Percentiles rank a stretch among this genome's conserved stretches.
These are phyloP conservation scores for Podaxis sp. DNA, from an alignment of 768 basidiomycete species.

Conservation along the genomic window DNA sequence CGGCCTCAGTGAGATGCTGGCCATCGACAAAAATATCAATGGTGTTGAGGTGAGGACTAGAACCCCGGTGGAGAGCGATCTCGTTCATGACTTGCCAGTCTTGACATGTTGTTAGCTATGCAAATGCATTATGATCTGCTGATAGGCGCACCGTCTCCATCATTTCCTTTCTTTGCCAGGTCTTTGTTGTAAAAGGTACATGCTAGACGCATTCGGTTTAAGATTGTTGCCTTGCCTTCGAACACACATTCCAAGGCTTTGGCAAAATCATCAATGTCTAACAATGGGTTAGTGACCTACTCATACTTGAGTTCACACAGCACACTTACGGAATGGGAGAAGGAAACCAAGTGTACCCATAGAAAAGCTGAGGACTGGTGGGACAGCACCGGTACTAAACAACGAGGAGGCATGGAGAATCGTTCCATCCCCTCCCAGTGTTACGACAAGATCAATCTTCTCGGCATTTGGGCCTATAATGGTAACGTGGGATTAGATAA, in stretches of 20 bases:
- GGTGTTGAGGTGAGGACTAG: constrained; percentile 88
- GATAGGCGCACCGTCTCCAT: constrained; percentile 52
- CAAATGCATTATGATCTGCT: not conserved
- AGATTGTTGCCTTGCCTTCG: constrained; percentile 73
- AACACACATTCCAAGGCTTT: constrained; percentile 81
- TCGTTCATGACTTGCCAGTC: constrained; percentile 99
- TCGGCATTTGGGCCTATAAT: constrained; percentile 46
- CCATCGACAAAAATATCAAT: constrained; percentile 94
- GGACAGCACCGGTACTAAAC: constrained; percentile 88
- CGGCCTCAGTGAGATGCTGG: constrained; percentile 93
- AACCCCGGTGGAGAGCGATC: constrained; percentile 87
- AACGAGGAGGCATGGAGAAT: constrained; percentile 91
- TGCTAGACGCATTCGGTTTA: constrained; percentile 88
- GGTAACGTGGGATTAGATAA: not conserved
- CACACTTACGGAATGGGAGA: constrained; percentile 83
- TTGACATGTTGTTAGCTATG: constrained; percentile 25
- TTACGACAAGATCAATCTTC: constrained; percentile 83
- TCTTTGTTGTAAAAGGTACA: constrained; percentile 73
- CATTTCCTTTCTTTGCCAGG: constrained; percentile 52
- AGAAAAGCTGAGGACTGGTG: constrained; percentile 87
- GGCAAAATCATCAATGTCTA: constrained; percentile 88
- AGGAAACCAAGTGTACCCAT: constrained; percentile 95
- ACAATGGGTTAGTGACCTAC: constrained; percentile 3
- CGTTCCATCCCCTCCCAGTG: constrained; percentile 93
- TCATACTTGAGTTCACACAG: not conserved